Evolutionary conservation across 352 stramenopile genomes (phyloP).

Genomic region (Globisporangium ultimum): DNA sequence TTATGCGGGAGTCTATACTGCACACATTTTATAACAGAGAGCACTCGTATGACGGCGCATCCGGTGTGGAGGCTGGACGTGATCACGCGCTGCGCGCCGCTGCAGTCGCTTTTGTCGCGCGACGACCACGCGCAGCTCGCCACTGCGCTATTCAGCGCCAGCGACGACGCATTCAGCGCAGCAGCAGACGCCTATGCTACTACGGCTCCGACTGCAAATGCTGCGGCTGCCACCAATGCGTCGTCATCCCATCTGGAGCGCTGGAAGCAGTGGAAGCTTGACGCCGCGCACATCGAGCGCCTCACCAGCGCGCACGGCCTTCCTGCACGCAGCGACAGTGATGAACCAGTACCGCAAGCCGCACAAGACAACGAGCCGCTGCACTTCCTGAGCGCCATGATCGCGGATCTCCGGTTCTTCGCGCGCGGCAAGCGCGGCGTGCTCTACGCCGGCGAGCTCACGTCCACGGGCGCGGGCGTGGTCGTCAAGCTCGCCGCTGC

Average conservation of each 20-base stretch:
- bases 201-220: too few relatives aligned
- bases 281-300: constrained; percentile 45
- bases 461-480: constrained; percentile 16
- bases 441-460: constrained; percentile 40
- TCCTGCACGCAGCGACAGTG: neutral
- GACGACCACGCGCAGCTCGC: too few relatives aligned
- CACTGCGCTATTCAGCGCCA: constrained; percentile 20
- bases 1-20: too few relatives aligned
- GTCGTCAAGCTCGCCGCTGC: constrained; percentile 44
- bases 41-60: neutral
- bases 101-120: constrained; percentile 15
- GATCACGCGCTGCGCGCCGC: constrained; percentile 33
- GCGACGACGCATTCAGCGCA: constrained; percentile 10
- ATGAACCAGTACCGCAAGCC: constrained; percentile 2
- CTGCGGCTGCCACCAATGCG: neutral
- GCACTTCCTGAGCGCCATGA: constrained; percentile 17
- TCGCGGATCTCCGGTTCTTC: constrained; percentile 51
- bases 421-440: constrained; percentile 63
- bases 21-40: too few relatives aligned
- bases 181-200: neutral
- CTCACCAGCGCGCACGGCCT: constrained; percentile 29
- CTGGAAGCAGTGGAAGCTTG: constrained; percentile 70
- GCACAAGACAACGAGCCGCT: constrained; percentile 7
- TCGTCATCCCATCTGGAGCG: constrained; percentile 40
- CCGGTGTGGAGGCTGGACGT: constrained; percentile 36